Percentiles rank a stretch among this genome's conserved stretches.
Conservation (phyloP, 805 yeast species). For the Cyberlindnera lachancei region DNA sequence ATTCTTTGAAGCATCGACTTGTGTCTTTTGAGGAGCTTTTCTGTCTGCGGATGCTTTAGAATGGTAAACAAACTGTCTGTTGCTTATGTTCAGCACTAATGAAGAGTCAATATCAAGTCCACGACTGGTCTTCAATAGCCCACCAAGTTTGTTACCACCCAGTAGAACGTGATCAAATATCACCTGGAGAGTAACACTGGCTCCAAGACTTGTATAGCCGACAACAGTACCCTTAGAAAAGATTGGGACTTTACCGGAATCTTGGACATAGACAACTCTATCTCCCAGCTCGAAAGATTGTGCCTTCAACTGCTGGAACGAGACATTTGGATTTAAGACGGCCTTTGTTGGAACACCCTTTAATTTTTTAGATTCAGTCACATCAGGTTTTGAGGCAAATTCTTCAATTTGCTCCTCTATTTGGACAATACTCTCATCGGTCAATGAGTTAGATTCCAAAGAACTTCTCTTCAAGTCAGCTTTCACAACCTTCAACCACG, state of each 20-base stretch:
- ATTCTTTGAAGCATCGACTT: slow-evolving; percentile 17
- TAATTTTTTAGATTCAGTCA: slow-evolving; percentile 46
- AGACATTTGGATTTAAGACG: slow-evolving; percentile 64
- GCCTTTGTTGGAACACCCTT: slow-evolving; percentile 84
- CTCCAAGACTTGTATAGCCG: slow-evolving; percentile 55
- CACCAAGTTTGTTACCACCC: slow-evolving; percentile 77
- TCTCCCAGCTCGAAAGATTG: slow-evolving; percentile 86
- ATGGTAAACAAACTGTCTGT: slow-evolving; percentile 69
- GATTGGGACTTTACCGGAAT: slow-evolving; percentile 82
- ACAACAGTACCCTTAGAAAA: slow-evolving; percentile 89
- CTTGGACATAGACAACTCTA: slow-evolving; percentile 76
- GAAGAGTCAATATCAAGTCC: slow-evolving; percentile 82
- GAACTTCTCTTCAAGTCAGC: slow-evolving; percentile 56
- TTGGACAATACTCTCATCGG: slow-evolving; percentile 53
- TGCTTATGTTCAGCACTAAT: slow-evolving; percentile 67
- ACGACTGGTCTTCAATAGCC: slow-evolving; percentile 68
- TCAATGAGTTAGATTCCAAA: slow-evolving; percentile 70
- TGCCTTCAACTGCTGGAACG: slow-evolving; percentile 60
- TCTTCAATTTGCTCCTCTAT: slow-evolving; percentile 57
- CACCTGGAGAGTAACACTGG: slow-evolving; percentile 56
- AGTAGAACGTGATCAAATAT: slow-evolving; percentile 78
- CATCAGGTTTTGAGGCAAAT: slow-evolving; percentile 36
- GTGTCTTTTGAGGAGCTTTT: not conserved
- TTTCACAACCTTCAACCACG: slow-evolving; percentile 43
- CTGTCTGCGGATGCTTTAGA: slow-evolving; percentile 47